Evolutionary conservation across 495 filamentous ascomycete genomes (phyloP), one percentile per base, ranked within the genome.

Genomic region (Ramalina intermedia): DNA sequence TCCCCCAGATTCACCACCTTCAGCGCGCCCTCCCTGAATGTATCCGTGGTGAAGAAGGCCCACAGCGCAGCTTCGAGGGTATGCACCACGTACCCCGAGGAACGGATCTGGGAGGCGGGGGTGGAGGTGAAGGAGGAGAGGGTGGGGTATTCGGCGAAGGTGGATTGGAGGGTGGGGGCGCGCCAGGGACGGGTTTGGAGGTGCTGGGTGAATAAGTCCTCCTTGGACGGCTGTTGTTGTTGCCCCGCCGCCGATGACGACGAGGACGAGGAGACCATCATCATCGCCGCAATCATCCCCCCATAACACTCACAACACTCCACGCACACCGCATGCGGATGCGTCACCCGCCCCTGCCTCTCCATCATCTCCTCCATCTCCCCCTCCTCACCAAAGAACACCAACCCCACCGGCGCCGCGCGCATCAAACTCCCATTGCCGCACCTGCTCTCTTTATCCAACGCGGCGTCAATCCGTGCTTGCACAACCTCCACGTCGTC

Each of bases 401-500:
- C 55, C 4, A 72, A 49, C 3, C 59, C 59, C 8, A 74, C 52
- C 0, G 69, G 66, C 0, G 64, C 53, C 27, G 69, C 64, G 13
- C 71, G 55, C 69, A 74, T 73, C 41, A 74, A 53, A 36, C 61
- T 65, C 12, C 71, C 71, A 45, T 74, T 73, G 0, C 70, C 70
- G 2, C 64, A 68, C 0, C 41, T 23, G 1, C 41, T 13, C 27
- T 46, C 47, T 26, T 42, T 27, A 16, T 49, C 48, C 24, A 57
- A 37, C 4, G 12, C 29, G 6, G 44, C 17, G 23, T 50, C 53
- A 16, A 62, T 48, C 8, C 37, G 24, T n/a, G 48, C 35, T 47
- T 46, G 16, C 11, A 20, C 16, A 41, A 44, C 16, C 62, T 41
- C 13, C 23, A 26, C 17, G 16, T 8, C 43, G 58, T 56, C 6